phyloP scores from a whole-genome alignment of 352 stramenopile species.

The Phytopythium chamaehyphon region DNA sequence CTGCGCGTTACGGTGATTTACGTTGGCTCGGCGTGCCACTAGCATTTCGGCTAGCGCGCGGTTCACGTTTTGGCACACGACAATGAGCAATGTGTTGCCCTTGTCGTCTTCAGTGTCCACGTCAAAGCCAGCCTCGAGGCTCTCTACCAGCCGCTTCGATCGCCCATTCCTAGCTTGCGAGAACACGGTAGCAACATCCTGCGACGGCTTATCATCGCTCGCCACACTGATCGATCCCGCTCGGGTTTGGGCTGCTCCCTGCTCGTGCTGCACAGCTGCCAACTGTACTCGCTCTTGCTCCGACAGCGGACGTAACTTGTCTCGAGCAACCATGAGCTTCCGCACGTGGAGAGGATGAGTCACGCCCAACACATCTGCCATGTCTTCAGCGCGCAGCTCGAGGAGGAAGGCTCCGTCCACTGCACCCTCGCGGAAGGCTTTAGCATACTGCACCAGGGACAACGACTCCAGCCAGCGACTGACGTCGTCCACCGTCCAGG shows the following conservation, averaged over 20 bases:
- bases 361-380: constrained; percentile 88
- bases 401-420: constrained; percentile 92
- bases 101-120: constrained; percentile 90
- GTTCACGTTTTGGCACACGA: constrained; percentile 91
- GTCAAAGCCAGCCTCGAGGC: constrained; percentile 85
- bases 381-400: constrained; percentile 89
- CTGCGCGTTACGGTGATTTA: constrained; percentile 91
- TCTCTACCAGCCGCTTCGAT: constrained; percentile 87
- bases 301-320: constrained; percentile 87
- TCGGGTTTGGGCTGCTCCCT: constrained; percentile 27
- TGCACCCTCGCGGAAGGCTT: constrained; percentile 83
- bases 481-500: constrained; percentile 91
- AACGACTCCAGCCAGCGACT: constrained; percentile 89
- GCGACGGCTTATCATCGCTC: constrained; percentile 17
- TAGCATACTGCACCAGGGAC: constrained; percentile 89
- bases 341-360: constrained; percentile 90
- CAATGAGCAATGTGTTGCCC: constrained; percentile 89
- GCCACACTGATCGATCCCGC: constrained; percentile 4
- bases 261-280: constrained; percentile 52
- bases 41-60: constrained; percentile 88
- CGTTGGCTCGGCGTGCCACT: constrained; percentile 72
- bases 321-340: constrained; percentile 84
- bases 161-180: constrained; percentile 88
- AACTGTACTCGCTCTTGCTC: constrained; percentile 70
- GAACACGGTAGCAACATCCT: constrained; percentile 80